Evolutionary conservation across 345 rosid genomes (phyloP).

Genomic region (Gossypium mustelinum): DNA sequence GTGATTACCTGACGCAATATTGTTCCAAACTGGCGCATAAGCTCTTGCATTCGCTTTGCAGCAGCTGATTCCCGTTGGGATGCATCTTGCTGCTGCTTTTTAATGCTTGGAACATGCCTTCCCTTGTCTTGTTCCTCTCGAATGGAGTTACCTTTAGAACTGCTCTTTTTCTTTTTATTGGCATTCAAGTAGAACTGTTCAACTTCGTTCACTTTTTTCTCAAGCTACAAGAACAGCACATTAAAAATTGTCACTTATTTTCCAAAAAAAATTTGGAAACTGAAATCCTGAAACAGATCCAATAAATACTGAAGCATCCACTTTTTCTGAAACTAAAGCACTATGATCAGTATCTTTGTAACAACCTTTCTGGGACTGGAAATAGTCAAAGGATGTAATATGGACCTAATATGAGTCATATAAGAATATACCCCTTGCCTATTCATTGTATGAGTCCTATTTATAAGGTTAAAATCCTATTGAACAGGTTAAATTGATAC

Average conservation of each 20-base stretch:
- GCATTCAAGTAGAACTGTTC: conserved; percentile 52
- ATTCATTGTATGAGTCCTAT: neutral
- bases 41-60: conserved; percentile 89
- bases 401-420: neutral
- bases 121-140: conserved; percentile 54
- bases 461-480: neutral
- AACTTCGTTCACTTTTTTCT: conserved; percentile 59
- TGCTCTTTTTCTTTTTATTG: conserved; percentile 33
- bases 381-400: neutral
- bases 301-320: too few species aligned
- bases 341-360: conserved; percentile 3
- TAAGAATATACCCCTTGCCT: neutral
- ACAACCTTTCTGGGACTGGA: neutral
- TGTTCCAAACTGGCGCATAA: conserved; percentile 72
- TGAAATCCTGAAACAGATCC: neutral
- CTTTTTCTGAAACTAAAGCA: neutral
- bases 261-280: neutral
- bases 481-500: neutral
- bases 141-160: conserved; percentile 41
- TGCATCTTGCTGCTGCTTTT: conserved; percentile 74
- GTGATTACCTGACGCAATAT: conserved; percentile 54
- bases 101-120: conserved; percentile 47
- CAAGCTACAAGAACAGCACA: conserved; percentile 38
- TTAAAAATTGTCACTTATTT: neutral
- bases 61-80: conserved; percentile 66